Base-by-base conservation (phyloP, 2,329 filamentous ascomycete genomes). In the Verticillium albo-atrum region DNA sequence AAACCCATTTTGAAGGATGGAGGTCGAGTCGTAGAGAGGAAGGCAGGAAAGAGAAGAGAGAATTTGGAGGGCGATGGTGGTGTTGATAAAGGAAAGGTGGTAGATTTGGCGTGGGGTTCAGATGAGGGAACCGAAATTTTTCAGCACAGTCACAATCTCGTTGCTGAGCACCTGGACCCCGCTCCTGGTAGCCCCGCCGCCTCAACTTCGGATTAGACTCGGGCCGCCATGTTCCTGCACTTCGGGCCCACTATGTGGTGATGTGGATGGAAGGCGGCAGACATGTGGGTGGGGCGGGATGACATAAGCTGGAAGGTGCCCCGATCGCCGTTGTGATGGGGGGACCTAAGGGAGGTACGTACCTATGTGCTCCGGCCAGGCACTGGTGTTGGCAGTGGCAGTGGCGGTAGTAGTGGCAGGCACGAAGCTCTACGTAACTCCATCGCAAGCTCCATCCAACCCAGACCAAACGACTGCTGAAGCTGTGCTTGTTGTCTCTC, bases 1-100 rank as follows among this genome's bases (percentile, higher is more conserved):
- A 89, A 89, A 75, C 87, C 87, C 87, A 90, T 90, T 70, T 72
- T 84, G 60, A 62, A 65, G 52, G 53, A 57, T 59, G 35, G 60
- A 53, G 55, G 61, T 57, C 59, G 59, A 58, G 61, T 59, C 60
- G 61, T 59, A 62, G 59, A 60, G 57, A 57, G 61, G 62, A 63
- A 60, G 67, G 42, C 42, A 20, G 25, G 42, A 47, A 47, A 47
- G 42, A 47, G 42, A 20, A 25, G 20, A 47, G 20, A 47, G 42
- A 47, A 47, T 47, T 47, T 7, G 42, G 20, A 47, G 42, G 42
- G 42, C 42, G 42, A 65, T 70, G 60, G 66, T 64, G 68, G 63
- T 60, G 58, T 60, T 66, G 62, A 28, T 53, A 62, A 66, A 63
- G 65, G 66, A 66, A 65, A 58, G 66, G 60, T 62, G 58, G 65